Base-by-base conservation (phyloP, 2,329 filamentous ascomycete genomes). In the Colletotrichum musicola region DNA sequence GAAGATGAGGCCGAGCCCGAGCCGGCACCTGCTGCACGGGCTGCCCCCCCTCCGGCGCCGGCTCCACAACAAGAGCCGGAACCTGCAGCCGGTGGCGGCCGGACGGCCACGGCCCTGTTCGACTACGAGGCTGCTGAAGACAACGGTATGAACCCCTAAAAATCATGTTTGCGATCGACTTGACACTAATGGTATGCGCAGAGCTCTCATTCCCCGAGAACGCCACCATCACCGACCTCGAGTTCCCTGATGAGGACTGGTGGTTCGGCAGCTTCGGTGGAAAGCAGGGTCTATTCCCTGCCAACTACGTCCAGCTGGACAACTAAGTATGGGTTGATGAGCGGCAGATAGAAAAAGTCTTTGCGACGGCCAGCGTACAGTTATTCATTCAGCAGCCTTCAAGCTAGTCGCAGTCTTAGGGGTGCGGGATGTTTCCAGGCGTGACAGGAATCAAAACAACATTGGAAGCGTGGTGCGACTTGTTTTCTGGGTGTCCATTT, bases 161-260 rank as follows among this genome's bases (percentile, higher is more conserved):
- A 27, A 5, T 16, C 6, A 20, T 13, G 10, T 16, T n/a, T 6
- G 1, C 6, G 10, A 22, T 6, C 5, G 27, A 13, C 2, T 7
- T 5, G 18, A 46, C 25, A 35, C 64, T 69, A 49, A 71, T 27
- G 7, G 20, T 6, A 75, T 89, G 30, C 35, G 57, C 74, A 90
- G 88, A 90, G 74, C 76, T 90, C 71, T 94, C 92, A 78, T 99
- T 99, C 83, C 93, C 94, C 3, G 96, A 99, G 76, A 92, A 92
- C 35, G 95, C 93, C 46, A 94, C 85, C 71, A 92, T 99, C 74
- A 92, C 88, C 30, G 88, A 92, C 76, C 84, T 99, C 72, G 93
- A 98, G 83, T 98, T 98, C 81, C 96, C 96, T 2, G 96, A 98
- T 75, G 95, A 98, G 73, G 96, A 99, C 78, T 99, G 96, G 96